Conservation (phyloP, 1,284 basidiomycete genomes). For the Pascua sp. region DNA sequence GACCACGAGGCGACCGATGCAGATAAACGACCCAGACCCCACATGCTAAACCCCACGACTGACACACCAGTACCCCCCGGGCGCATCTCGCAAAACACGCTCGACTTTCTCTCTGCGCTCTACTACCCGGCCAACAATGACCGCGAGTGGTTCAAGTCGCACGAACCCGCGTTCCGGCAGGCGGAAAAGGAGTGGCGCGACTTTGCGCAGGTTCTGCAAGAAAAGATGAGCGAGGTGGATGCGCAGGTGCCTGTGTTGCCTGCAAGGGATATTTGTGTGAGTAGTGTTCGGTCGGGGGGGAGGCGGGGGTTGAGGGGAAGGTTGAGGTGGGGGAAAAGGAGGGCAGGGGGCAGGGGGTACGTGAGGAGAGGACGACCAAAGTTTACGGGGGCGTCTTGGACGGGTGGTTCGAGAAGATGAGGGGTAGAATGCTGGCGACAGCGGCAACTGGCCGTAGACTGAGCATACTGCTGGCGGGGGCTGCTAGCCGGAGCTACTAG, state of each 20-base stretch:
- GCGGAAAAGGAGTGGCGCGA: slow-evolving; percentile 84
- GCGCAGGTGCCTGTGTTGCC: slow-evolving; percentile 76
- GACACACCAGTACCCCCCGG: slow-evolving; percentile 67
- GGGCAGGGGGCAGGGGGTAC: not conserved
- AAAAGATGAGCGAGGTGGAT: slow-evolving; percentile 67
- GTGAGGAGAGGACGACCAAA: no score
- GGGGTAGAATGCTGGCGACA: no score
- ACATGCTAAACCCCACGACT: no score
- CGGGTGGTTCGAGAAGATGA: no score
- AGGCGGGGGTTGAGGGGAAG: no score
- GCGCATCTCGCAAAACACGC: slow-evolving; percentile 75
- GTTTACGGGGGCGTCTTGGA: no score
- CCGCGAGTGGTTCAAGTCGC: slow-evolving; percentile 65
- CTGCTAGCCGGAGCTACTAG: no score
- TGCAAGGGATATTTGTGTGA: slow-evolving; percentile 75
- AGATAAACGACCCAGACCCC: no score
- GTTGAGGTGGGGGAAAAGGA: not conserved
- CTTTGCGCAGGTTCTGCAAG: slow-evolving; percentile 68
- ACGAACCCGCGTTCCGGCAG: slow-evolving; percentile 72
- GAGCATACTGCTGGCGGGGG: no score
- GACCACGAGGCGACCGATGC: no score
- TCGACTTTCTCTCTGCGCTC: slow-evolving; percentile 70
- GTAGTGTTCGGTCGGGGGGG: no score
- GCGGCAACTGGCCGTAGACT: no score
- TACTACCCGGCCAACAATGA: slow-evolving; percentile 76